A percentile compares a stretch with the other conserved stretches of the same genome.
phyloP scores from a whole-genome alignment of 768 basidiomycete species.

The Suillus bovinus region DNA sequence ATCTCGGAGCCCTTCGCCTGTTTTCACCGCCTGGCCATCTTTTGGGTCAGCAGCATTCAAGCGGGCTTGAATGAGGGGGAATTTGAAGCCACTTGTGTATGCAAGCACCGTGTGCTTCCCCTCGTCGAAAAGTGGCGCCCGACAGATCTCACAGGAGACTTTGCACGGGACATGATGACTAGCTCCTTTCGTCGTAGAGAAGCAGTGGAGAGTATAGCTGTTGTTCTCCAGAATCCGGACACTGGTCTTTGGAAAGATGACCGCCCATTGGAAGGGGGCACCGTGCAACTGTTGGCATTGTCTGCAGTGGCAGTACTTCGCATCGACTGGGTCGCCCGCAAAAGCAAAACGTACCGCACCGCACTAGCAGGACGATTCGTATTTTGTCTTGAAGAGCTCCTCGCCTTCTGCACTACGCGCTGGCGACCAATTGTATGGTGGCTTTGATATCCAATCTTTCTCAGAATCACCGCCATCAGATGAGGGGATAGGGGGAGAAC shows the following conservation, averaged over 20 bases:
- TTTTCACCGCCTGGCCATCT: not conserved
- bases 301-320: conserved; percentile 34
- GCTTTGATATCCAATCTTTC: conserved; percentile 29
- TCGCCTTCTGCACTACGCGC: conserved; percentile 18
- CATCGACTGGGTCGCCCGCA: conserved; percentile 33
- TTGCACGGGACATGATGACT: conserved; percentile 33
- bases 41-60: not conserved
- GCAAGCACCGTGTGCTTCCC: conserved; percentile 34
- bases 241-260: conserved; percentile 37
- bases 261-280: conserved; percentile 37
- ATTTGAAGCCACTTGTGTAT: conserved; percentile 31
- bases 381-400: not conserved
- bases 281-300: conserved; percentile 33
- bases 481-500: conserved; percentile 6
- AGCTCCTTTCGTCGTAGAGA: conserved; percentile 22
- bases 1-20: not conserved
- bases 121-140: conserved; percentile 35
- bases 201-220: conserved; percentile 31
- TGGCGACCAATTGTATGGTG: conserved; percentile 30
- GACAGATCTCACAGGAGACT: conserved; percentile 33
- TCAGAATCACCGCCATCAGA: conserved; percentile 25
- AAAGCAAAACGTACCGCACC: conserved; percentile 32
- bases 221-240: conserved; percentile 30
- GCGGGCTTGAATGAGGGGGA: conserved; percentile 13
- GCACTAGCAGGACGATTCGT: conserved; percentile 32